Evolutionary conservation across 1,139 yeast genomes (phyloP), one percentile per base, ranked within the genome.

Genomic region (Yamadazyma mexicana): DNA sequence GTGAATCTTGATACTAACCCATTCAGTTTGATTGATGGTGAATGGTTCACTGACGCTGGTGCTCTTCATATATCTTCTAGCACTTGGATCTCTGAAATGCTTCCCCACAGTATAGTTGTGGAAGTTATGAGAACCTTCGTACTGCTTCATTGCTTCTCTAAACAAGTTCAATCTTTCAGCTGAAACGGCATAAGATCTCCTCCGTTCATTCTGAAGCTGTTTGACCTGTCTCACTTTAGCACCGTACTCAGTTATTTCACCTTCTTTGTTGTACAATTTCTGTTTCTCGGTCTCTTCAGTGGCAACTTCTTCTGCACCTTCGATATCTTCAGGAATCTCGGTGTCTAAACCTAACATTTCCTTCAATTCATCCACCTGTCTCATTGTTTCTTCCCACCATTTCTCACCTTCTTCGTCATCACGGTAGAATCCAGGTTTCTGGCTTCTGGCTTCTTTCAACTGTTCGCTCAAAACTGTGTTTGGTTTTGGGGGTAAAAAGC

Each of bases 31-130:
- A 54, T 91, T 87, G 52, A 94, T 91, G 37, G 87, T 83, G 61
- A 88, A 87, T 3, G 98, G 98, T 2, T 87, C 95, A n/a, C 89
- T 79, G 0, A 88, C 95, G 0, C 76, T 73, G 40, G 94, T 74
- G 12, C 77, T 66, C 55, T 86, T 87, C 88, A 92, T 91, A 60
- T 69, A 85, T 54, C 99, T 73, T 44, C 76, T 73, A 2, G 96
- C 83, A 48, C 95, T 83, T 20, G 96, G 84, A 52, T 92, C 98
- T 50, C 80, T 84, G 64, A 76, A 88, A n/a, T 75, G 64, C 61
- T 92, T 92, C 17, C 97, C 97, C 40, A 88, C 66, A 0, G 98
- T 94, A 65, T 87, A 92, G 61, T 92, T 92, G 62, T 92, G 98
- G 75, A 91, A 92, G 60, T 92, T 92, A 62, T 92, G 96, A 28